These are phyloP conservation scores for Phytophthora quininea DNA, from an alignment of 352 stramenopile species.

Conservation along the genomic window DNA sequence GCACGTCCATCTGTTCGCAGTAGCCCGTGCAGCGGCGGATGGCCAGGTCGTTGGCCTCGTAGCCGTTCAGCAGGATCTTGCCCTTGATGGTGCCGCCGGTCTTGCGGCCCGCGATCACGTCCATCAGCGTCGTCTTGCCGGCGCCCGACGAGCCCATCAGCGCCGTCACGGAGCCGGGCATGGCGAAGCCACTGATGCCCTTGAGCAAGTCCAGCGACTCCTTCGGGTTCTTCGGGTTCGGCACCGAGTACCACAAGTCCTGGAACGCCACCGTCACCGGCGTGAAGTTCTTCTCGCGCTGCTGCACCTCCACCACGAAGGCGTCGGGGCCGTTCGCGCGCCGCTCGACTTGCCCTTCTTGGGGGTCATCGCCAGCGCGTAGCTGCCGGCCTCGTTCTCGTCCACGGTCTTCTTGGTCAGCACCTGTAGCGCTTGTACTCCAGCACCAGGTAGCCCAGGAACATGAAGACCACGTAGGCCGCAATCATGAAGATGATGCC, in stretches of 20 bases:
- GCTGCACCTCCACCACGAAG: conserved; percentile 21
- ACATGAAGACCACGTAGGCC: conserved; percentile 49
- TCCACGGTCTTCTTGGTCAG: conserved; percentile 26
- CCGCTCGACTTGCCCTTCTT: conserved; percentile 20
- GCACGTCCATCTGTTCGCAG: conserved; percentile 88
- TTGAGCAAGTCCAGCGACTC: conserved; percentile 71
- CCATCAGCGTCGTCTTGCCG: conserved; percentile 89
- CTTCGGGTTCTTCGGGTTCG: conserved; percentile 45
- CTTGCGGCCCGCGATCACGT: conserved; percentile 89
- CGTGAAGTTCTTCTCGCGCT: conserved; percentile 43
- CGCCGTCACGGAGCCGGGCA: conserved; percentile 76
- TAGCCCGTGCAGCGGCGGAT: conserved; percentile 58
- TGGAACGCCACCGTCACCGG: conserved; percentile 48
- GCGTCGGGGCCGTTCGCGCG: conserved; percentile 16
- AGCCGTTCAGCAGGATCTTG: conserved; percentile 56
- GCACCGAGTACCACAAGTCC: conserved; percentile 54
- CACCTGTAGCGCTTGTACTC: conserved; percentile 25
- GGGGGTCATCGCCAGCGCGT: conserved; percentile 23
- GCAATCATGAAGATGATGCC: conserved; percentile 44
- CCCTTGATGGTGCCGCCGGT: conserved; percentile 67
- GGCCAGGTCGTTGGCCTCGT: conserved; percentile 44
- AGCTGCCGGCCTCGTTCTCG: conserved; percentile 17
- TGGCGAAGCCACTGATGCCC: conserved; percentile 45
- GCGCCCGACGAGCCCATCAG: conserved; percentile 85
- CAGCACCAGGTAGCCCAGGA: conserved; percentile 38